These are phyloP conservation scores for Testicularia cyperi DNA, from an alignment of 1,284 basidiomycete genomes.

Conservation along the genomic window DNA sequence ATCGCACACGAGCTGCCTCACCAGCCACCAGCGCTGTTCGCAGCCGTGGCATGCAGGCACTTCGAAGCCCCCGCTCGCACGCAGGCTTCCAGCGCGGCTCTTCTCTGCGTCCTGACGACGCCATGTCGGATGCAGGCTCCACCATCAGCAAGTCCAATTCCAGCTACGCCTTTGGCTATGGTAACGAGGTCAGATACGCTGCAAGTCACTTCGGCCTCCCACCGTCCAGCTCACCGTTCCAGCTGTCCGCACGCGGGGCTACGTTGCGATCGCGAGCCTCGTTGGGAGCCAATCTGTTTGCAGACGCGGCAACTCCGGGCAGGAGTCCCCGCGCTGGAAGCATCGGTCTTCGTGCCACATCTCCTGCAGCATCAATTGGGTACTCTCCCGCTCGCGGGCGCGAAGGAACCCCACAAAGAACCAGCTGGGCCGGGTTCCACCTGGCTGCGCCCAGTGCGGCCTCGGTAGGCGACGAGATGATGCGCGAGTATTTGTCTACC, in stretches of 20 bases:
- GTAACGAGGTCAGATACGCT: slow-evolving; percentile 36
- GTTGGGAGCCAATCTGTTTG: slow-evolving; percentile 10
- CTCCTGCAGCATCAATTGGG: slow-evolving; percentile 18
- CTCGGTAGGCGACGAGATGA: slow-evolving; percentile 43
- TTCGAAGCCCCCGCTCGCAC: slow-evolving; percentile 29
- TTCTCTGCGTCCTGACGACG: slow-evolving; percentile 36
- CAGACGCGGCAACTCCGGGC: slow-evolving; percentile 12
- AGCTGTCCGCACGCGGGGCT: slow-evolving; percentile 30
- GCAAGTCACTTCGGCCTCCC: slow-evolving; percentile 32
- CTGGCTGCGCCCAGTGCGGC: slow-evolving; percentile 35
- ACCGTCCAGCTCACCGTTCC: slow-evolving; percentile 36
- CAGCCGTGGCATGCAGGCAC: slow-evolving; percentile 3
- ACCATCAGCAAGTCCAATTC: slow-evolving; percentile 31
- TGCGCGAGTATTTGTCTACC: slow-evolving; percentile 35
- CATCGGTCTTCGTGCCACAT: slow-evolving; percentile 13
- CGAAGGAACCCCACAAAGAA: slow-evolving; percentile 24
- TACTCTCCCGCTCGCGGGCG: slow-evolving; percentile 15
- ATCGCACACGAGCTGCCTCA: slow-evolving; percentile 8
- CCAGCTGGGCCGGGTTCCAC: slow-evolving; percentile 49
- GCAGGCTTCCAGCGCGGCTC: slow-evolving; percentile 17
- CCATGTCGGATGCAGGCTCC: slow-evolving; percentile 32
- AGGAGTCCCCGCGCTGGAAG: slow-evolving; percentile 18
- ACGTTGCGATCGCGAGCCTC: slow-evolving; percentile 8
- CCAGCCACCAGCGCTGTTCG: slow-evolving; percentile 8
- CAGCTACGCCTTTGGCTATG: slow-evolving; percentile 41